These are phyloP conservation scores for Saccharomycopsis selenospora DNA, from an alignment of 805 yeast genomes.

Conservation along the genomic window DNA sequence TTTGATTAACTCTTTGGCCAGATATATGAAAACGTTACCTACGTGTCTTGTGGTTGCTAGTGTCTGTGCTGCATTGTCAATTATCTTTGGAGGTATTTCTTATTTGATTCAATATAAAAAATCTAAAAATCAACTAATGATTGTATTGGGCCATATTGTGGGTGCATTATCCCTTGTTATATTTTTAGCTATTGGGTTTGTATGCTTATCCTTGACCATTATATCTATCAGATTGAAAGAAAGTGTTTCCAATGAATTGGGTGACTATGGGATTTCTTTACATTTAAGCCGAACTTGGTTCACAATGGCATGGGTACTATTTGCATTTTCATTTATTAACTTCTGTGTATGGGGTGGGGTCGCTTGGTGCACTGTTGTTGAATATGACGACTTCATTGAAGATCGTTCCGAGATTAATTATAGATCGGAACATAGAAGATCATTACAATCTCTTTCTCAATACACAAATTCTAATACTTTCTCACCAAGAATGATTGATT, in stretches of 20 bases:
- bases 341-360: slow-evolving; percentile 35
- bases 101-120: slow-evolving; percentile 30
- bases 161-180: slow-evolving; percentile 33
- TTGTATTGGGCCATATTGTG: slow-evolving; percentile 30
- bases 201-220: slow-evolving; percentile 29
- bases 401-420: slow-evolving; percentile 7
- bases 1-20: background rate
- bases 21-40: background rate
- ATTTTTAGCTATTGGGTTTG: slow-evolving; percentile 28
- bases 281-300: slow-evolving; percentile 38
- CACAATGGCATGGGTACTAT: slow-evolving; percentile 34
- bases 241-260: slow-evolving; percentile 31
- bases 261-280: slow-evolving; percentile 40
- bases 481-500: background rate
- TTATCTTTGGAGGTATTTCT: background rate
- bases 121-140: slow-evolving; percentile 5
- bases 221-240: slow-evolving; percentile 26
- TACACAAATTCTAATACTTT: background rate
- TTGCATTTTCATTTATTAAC: slow-evolving; percentile 22
- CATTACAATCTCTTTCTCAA: slow-evolving; percentile 10
- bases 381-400: slow-evolving; percentile 5
- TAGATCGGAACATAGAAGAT: slow-evolving; percentile 11
- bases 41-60: slow-evolving; percentile 1
- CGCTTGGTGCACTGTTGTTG: slow-evolving; percentile 49
- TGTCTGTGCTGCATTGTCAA: background rate